Evolutionary conservation across 495 filamentous ascomycete species (phyloP).

Genomic region (Clohesyomyces aquaticus): DNA sequence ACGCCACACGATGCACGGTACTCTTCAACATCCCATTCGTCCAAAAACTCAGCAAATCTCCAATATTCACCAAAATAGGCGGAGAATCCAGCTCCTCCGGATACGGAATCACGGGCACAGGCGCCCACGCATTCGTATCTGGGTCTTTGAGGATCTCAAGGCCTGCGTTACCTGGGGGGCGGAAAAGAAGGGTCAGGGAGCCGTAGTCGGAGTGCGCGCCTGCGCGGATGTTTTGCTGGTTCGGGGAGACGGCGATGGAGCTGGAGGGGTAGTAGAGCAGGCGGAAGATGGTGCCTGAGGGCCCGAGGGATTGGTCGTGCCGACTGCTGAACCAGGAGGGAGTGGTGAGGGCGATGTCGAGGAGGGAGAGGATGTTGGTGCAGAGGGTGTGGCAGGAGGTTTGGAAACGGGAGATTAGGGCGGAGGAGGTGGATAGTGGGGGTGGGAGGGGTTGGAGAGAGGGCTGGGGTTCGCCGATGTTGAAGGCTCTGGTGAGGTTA

Average conservation of each 20-base stretch:
- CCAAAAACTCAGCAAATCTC: conserved; percentile 90
- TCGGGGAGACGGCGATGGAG: conserved; percentile 49
- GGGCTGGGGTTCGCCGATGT: conserved; percentile 78
- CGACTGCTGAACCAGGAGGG: conserved; percentile 73
- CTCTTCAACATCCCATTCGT: conserved; percentile 81
- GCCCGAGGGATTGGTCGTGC: conserved; percentile 62
- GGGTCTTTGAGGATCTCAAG: conserved; percentile 80
- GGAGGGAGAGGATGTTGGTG: conserved; percentile 68
- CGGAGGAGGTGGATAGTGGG: conserved; percentile 62
- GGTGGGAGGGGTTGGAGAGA: conserved; percentile 79
- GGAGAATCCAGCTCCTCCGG: conserved; percentile 11
- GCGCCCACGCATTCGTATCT: conserved; percentile 56
- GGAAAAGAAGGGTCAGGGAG: conserved; percentile 72
- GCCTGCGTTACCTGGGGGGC: conserved; percentile 78
- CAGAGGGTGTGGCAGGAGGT: conserved; percentile 73
- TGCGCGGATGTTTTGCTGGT: conserved; percentile 59
- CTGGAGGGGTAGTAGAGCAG: conserved; percentile 69
- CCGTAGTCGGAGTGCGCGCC: conserved; percentile 73
- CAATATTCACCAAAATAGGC: conserved; percentile 90
- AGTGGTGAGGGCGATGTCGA: conserved; percentile 73
- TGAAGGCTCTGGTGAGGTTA: conserved; percentile 70
- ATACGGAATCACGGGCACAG: conserved; percentile 63
- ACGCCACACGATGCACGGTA: conserved; percentile 88
- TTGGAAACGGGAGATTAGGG: conserved; percentile 66
- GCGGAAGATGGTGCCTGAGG: conserved; percentile 77